A percentile compares a stretch with the other conserved stretches of the same genome.
These are phyloP conservation scores for Ceratobasidium sp. DNA, from an alignment of 1,284 basidiomycete genomes.

Conservation along the genomic window DNA sequence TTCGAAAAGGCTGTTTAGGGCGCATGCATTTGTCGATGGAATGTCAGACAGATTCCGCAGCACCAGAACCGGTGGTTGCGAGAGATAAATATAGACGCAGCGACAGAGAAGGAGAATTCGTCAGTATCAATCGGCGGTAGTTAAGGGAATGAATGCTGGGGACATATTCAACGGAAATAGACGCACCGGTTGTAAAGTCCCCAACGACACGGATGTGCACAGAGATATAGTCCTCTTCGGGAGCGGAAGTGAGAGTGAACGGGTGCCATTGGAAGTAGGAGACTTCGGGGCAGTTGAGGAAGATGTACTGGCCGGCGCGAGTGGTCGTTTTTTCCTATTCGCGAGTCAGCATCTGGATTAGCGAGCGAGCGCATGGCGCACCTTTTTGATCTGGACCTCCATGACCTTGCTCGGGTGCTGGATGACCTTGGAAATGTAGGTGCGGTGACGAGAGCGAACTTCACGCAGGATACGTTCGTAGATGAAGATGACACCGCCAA, in stretches of 20 bases:
- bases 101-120: background rate
- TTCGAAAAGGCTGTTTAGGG: slow-evolving; percentile 66
- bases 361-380: background rate
- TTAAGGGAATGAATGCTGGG: background rate
- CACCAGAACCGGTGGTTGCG: background rate
- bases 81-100: slow-evolving; percentile 7
- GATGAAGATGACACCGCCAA: slow-evolving; percentile 86
- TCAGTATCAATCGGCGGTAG: slow-evolving; percentile 4
- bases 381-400: slow-evolving; percentile 92
- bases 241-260: slow-evolving; percentile 89
- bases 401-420: slow-evolving; percentile 91
- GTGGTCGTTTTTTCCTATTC: slow-evolving; percentile 73
- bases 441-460: slow-evolving; percentile 84
- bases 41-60: background rate
- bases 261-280: slow-evolving; percentile 96
- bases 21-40: background rate
- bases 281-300: slow-evolving; percentile 84
- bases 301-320: slow-evolving; percentile 87
- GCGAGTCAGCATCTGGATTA: background rate
- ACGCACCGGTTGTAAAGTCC: slow-evolving; percentile 77
- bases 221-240: slow-evolving; percentile 90
- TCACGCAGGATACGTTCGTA: slow-evolving; percentile 87
- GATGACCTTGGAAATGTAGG: slow-evolving; percentile 91
- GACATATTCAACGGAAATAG: background rate
- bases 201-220: slow-evolving; percentile 89